Percentiles rank a stretch among this genome's conserved stretches.
These are phyloP conservation scores for Botryotinia globosa DNA, from an alignment of 2,329 filamentous ascomycete species.

Conservation along the genomic window DNA sequence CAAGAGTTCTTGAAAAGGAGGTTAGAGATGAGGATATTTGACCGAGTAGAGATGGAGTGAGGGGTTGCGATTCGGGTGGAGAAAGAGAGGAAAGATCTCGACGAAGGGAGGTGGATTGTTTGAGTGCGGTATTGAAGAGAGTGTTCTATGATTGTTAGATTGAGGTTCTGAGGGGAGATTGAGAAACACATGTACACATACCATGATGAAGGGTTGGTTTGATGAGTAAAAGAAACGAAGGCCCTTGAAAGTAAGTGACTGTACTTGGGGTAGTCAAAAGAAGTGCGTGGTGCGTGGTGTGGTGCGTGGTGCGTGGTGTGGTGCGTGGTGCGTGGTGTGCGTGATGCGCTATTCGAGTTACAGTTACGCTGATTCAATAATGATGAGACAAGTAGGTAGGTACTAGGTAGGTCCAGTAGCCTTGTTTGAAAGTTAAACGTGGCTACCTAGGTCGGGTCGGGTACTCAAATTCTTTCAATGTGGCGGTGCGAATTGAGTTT, in stretches of 20 bases:
- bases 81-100: slow-evolving; percentile 71
- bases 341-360: background rate
- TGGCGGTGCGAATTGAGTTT: background rate
- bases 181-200: background rate
- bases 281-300: background rate
- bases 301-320: background rate
- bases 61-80: slow-evolving; percentile 47
- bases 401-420: too few relatives aligned
- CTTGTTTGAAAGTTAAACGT: slow-evolving; percentile 19
- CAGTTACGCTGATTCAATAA: background rate
- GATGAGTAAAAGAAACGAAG: background rate
- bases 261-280: background rate
- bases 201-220: slow-evolving; percentile 3
- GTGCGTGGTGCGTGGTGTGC: background rate
- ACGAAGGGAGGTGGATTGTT: slow-evolving; percentile 78
- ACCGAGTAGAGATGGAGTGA: slow-evolving; percentile 62
- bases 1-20: slow-evolving; percentile 81
- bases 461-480: background rate
- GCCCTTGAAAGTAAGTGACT: background rate
- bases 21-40: slow-evolving; percentile 77
- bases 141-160: slow-evolving; percentile 60
- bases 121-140: slow-evolving; percentile 80
- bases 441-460: too few relatives aligned
- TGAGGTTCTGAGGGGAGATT: too few relatives aligned
- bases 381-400: too few relatives aligned